Base-by-base conservation (phyloP, 1,284 basidiomycete genomes). In the Sanguinoderma infundibulare region DNA sequence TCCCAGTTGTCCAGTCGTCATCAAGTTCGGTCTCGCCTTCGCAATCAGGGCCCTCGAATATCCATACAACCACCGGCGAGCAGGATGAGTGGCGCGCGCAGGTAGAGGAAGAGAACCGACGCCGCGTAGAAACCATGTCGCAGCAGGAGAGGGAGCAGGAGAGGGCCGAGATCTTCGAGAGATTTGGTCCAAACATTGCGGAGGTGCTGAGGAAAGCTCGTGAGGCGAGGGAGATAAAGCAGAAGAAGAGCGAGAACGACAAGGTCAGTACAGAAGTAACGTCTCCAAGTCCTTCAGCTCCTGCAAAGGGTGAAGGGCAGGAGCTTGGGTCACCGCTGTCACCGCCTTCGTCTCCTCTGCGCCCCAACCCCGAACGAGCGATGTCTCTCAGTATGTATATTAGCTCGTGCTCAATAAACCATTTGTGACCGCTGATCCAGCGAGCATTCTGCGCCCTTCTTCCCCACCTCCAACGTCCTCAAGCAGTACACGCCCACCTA, bases 101-200 rank as follows among this genome's bases (percentile, higher is more conserved):
- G 20, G 72, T 79, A 32, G 77, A 77, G 55, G 72, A 74, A 51
- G 80, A 84, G 62, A 86, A 86, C 65, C 70, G 72, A 26, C 69
- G 68, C 15, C 74, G 72, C 17, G 75, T 87, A 1, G 75, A 75
- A 32, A 65, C 65, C 2, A 87, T 87, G 85, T 72, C 75, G 14
- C 70, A 75, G 10, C 75, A 77, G 30, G 81, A 87, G 66, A 72
- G 80, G 24, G 76, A 78, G 38, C 70, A 78, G 44, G 84, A 84
- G 53, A 63, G 82, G 58, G 74, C 77, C 57, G 86, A 91, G 66
- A 85, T 94, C 38, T 66, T 90, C 39, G 84, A 88, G 62, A 79
- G 81, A 49, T 90, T 94, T 74, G 92, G 92, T 0, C 70, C 81
- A 0, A 82, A 81, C 32, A 78, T 92, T 30, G 80, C 81, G 9